phyloP scores from a whole-genome alignment of 2,329 filamentous ascomycete genomes.

The Phyllosticta ampelicida region DNA sequence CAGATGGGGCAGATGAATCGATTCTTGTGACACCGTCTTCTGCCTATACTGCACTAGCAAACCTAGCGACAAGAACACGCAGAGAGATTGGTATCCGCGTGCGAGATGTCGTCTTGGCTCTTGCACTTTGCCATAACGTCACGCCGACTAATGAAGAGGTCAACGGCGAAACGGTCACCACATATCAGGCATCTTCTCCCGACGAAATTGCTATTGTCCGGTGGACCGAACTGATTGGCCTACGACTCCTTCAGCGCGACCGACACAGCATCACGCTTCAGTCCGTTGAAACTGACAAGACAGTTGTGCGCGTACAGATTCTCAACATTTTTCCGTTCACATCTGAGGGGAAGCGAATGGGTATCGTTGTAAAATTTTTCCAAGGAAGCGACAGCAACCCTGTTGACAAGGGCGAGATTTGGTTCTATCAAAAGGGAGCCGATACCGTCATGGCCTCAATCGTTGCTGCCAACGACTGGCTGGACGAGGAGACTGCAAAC shows the following conservation, averaged over 20 bases:
- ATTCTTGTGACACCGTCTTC: conserved; percentile 67
- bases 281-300: conserved; percentile 59
- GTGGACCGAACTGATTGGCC: conserved; percentile 87
- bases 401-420: conserved; percentile 61
- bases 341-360: conserved; percentile 96
- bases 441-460: conserved; percentile 98
- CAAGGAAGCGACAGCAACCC: conserved; percentile 30
- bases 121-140: conserved; percentile 94
- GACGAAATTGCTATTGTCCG: conserved; percentile 97
- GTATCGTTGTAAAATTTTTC: conserved; percentile 83
- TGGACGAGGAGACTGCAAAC: conserved; percentile 98
- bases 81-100: conserved; percentile 91
- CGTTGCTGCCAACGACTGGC: conserved; percentile 92
- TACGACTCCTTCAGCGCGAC: conserved; percentile 76
- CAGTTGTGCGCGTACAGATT: conserved; percentile 76
- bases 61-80: conserved; percentile 66
- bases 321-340: conserved; percentile 96
- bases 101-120: conserved; percentile 80
- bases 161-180: conserved; percentile 63
- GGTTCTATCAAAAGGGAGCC: conserved; percentile 98
- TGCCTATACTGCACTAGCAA: conserved; percentile 48
- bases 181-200: conserved; percentile 92
- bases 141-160: conserved; percentile 83
- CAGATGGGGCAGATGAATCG: conserved; percentile 17
- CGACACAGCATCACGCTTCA: conserved; percentile 76